phyloP scores from a whole-genome alignment of 2,329 filamentous ascomycete species.

The Aspergillus pseudoviridinutans region DNA sequence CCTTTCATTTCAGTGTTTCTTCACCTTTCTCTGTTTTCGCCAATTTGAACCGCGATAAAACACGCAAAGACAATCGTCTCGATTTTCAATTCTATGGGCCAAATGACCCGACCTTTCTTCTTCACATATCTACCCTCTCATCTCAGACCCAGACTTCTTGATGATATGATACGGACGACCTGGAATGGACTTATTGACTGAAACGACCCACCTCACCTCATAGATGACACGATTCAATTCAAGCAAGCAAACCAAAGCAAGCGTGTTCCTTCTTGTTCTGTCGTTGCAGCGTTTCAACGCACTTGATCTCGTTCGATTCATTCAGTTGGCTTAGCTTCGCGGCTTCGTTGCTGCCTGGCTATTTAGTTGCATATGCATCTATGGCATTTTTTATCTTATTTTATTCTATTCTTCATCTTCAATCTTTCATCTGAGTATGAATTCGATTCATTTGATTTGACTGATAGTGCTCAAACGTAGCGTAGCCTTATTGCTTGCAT shows the following conservation, averaged over 20 bases:
- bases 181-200: background rate
- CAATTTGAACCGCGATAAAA: background rate
- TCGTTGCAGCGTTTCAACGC: slow-evolving; percentile 1
- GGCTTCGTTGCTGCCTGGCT: background rate
- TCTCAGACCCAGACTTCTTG: background rate
- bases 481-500: slow-evolving; percentile 5
- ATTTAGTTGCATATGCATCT: background rate
- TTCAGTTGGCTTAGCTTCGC: background rate
- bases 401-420: slow-evolving; percentile 10
- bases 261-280: background rate
- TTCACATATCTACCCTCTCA: background rate
- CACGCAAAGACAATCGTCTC: background rate
- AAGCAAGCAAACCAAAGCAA: background rate
- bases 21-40: background rate
- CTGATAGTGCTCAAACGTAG: slow-evolving; percentile 6
- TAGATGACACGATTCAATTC: background rate
- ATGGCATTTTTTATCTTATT: background rate
- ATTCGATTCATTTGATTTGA: background rate
- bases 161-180: background rate
- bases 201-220: background rate
- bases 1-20: background rate
- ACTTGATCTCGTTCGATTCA: background rate
- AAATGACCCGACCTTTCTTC: background rate
- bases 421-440: slow-evolving; percentile 10
- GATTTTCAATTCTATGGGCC: background rate